Conservation (phyloP, 345 rosid genomes). For the Brassica juncea region DNA sequence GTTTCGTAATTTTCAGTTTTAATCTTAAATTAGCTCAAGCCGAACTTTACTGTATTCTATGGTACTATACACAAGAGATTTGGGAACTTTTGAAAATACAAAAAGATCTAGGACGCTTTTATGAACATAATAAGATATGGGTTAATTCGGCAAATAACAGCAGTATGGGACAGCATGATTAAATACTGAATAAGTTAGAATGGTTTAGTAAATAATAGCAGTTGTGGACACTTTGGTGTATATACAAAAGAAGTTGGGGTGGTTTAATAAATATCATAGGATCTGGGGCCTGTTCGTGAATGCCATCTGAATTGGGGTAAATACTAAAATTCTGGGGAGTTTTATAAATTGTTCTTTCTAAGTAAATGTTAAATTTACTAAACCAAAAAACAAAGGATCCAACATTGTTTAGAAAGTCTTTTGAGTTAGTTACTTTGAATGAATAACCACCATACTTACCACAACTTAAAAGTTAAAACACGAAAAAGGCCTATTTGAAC, state of each 20-base stretch:
- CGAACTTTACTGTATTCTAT: not conserved
- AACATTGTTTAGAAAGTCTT: too few relatives aligned
- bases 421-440: too few relatives aligned
- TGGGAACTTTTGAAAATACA: not conserved
- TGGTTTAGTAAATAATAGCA: not conserved
- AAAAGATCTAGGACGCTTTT: not conserved
- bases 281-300: not conserved
- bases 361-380: too few relatives aligned
- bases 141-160: not conserved
- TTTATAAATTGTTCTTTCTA: too few relatives aligned
- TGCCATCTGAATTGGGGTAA: not conserved
- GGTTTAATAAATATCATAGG: not conserved
- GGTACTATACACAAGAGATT: not conserved
- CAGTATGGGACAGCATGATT: not conserved
- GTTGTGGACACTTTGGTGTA: not conserved
- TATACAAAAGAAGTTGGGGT: not conserved
- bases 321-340: too few relatives aligned
- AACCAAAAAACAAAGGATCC: too few relatives aligned
- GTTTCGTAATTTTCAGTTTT: constrained; percentile 23
- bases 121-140: not conserved
- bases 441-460: too few relatives aligned
- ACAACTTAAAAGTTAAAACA: too few relatives aligned
- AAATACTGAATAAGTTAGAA: not conserved
- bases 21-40: constrained; percentile 6
- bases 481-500: too few relatives aligned